phyloP scores from a whole-genome alignment of 306 rosid species.

The Begonia peltatifolia region DNA sequence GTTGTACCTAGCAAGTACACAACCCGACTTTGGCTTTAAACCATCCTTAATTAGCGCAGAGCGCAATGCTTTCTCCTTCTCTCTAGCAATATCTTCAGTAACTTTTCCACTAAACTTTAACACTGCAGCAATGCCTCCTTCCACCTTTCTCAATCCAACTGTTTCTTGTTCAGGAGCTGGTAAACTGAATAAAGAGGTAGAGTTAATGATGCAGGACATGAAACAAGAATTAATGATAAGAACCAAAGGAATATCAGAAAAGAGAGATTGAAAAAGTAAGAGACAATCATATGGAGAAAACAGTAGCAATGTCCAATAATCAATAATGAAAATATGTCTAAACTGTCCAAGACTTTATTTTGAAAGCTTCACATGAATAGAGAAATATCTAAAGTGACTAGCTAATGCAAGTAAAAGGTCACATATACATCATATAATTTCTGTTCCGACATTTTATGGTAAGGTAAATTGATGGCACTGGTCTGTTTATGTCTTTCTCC shows the following conservation, averaged over 20 bases:
- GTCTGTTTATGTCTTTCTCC: neutral
- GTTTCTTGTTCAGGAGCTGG: slow-evolving; percentile 69
- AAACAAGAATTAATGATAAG: neutral
- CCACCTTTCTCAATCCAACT: slow-evolving; percentile 47
- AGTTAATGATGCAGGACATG: neutral
- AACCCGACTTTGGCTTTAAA: slow-evolving; percentile 53
- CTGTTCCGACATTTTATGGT: neutral
- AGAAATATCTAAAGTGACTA: too few species aligned
- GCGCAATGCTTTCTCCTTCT: slow-evolving; percentile 44
- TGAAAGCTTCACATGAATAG: too few species aligned
- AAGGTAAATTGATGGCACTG: neutral
- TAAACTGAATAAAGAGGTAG: slow-evolving; percentile 30
- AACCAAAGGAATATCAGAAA: neutral
- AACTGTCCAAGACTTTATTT: too few species aligned
- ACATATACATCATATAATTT: too few species aligned
- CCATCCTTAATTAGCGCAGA: slow-evolving; percentile 39
- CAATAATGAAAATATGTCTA: too few species aligned
- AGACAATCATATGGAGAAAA: too few species aligned
- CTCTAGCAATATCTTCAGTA: slow-evolving; percentile 33
- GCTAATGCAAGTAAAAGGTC: too few species aligned
- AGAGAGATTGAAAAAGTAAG: too few species aligned
- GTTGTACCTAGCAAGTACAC: slow-evolving; percentile 90
- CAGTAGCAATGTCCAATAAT: too few species aligned
- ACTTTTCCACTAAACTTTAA: slow-evolving; percentile 79
- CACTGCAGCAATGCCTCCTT: slow-evolving; percentile 67